Evolutionary conservation across 345 rosid species (phyloP).

Genomic region (Sisymbrium irio): DNA sequence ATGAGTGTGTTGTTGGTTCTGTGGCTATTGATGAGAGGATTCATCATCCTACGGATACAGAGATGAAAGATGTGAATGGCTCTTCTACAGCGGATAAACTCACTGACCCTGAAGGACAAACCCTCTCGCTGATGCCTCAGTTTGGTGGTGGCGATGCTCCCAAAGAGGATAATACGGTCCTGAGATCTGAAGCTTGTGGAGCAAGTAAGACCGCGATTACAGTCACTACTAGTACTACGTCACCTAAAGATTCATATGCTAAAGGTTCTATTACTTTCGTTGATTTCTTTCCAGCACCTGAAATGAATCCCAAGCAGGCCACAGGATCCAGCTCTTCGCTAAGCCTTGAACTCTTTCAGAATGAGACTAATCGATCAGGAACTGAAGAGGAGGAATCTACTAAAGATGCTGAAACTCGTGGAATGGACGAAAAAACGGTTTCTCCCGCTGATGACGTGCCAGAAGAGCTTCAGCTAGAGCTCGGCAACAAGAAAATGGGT

Average conservation of each 20-base stretch:
- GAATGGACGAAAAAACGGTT: slow-evolving; percentile 28
- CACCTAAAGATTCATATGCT: slow-evolving; percentile 32
- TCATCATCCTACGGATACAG: slow-evolving; percentile 16
- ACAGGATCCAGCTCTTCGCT: slow-evolving; percentile 27
- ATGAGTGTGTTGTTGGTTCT: slow-evolving; percentile 23
- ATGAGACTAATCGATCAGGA: slow-evolving; percentile 20
- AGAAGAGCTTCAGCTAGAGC: slow-evolving; percentile 41
- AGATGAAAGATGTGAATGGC: slow-evolving; percentile 33
- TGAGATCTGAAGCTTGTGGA: slow-evolving; percentile 17
- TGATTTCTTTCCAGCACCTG: slow-evolving; percentile 29
- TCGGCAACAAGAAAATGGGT: slow-evolving; percentile 29
- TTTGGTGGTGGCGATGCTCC: slow-evolving; percentile 29
- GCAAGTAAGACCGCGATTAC: slow-evolving; percentile 24
- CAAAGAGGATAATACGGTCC: slow-evolving; percentile 28
- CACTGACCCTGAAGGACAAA: slow-evolving; percentile 26
- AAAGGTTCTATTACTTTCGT: slow-evolving; percentile 25
- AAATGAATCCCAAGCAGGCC: slow-evolving; percentile 27
- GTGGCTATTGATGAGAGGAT: slow-evolving; percentile 6
- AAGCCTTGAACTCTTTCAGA: slow-evolving; percentile 34
- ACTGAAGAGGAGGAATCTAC: slow-evolving; percentile 26
- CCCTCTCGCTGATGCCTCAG: slow-evolving; percentile 37
- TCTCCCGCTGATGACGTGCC: slow-evolving; percentile 33
- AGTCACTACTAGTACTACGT: slow-evolving; percentile 5
- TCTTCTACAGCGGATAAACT: slow-evolving; percentile 21
- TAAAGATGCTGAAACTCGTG: slow-evolving; percentile 27